phyloP scores from a whole-genome alignment of 345 rosid species.

The Bruguiera parviflora region DNA sequence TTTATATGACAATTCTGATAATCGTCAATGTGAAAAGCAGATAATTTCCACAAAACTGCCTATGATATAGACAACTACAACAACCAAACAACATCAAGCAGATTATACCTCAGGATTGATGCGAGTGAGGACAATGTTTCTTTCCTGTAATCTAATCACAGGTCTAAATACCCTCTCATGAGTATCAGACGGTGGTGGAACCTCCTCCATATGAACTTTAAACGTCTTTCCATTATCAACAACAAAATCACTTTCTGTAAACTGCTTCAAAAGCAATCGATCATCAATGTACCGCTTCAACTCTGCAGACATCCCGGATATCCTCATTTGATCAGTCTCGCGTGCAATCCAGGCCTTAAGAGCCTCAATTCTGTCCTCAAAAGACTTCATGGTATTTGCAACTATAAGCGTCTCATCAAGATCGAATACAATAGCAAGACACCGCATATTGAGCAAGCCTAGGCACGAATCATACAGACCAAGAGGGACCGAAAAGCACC shows the following conservation, averaged over 20 bases:
- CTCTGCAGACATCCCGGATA: slow-evolving; percentile 70
- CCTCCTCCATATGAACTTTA: slow-evolving; percentile 83
- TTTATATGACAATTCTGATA: neutral
- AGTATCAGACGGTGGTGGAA: slow-evolving; percentile 50
- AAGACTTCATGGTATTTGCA: slow-evolving; percentile 94
- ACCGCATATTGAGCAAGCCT: slow-evolving; percentile 75
- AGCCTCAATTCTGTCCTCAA: slow-evolving; percentile 81
- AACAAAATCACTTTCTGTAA: slow-evolving; percentile 61
- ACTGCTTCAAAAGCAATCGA: slow-evolving; percentile 77
- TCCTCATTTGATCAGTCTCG: slow-evolving; percentile 66
- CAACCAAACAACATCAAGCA: slow-evolving; percentile 2
- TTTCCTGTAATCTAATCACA: slow-evolving; percentile 77
- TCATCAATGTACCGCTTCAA: slow-evolving; percentile 73
- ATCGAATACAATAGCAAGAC: slow-evolving; percentile 91
- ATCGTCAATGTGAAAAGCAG: neutral
- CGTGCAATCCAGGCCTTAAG: slow-evolving; percentile 75
- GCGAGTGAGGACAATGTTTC: slow-evolving; percentile 77
- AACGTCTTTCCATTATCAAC: slow-evolving; percentile 62
- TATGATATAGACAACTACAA: slow-evolving; percentile 9
- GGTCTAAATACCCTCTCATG: slow-evolving; percentile 77
- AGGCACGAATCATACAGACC: slow-evolving; percentile 76
- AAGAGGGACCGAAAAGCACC: slow-evolving; percentile 79
- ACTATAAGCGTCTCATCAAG: slow-evolving; percentile 95
- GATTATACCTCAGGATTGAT: slow-evolving; percentile 85
- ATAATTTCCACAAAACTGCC: neutral